Evolutionary conservation across 2,329 filamentous ascomycete genomes (phyloP).

Genomic region (Aquanectria penicillioides): DNA sequence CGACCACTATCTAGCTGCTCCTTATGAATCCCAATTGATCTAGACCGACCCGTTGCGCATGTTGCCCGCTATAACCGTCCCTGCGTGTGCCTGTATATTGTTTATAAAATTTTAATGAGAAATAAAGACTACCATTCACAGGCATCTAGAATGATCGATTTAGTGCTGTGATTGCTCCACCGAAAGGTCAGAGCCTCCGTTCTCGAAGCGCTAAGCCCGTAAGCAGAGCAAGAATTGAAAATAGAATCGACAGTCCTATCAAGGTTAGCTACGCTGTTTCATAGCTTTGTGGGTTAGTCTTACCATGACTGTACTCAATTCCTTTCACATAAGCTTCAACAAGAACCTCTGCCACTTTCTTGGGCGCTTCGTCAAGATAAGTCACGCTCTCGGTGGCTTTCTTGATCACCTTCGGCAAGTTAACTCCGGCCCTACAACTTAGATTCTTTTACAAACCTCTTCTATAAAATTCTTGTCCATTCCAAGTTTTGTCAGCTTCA

Average conservation of each 20-base stretch:
- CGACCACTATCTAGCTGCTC: no score
- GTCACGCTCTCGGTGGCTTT: constrained; percentile 33
- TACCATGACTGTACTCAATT: constrained; percentile 33
- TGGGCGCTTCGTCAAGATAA: constrained; percentile 30
- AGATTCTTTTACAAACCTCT: constrained; percentile 17
- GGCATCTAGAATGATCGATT: no score
- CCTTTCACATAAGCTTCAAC: constrained; percentile 29
- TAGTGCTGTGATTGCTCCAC: no score
- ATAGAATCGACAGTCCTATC: constrained; percentile 15
- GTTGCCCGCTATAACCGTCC: no score
- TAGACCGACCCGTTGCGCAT: no score
- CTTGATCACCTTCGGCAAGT: constrained; percentile 21
- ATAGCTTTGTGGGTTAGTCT: background rate
- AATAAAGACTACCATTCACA: no score
- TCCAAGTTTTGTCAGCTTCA: constrained; percentile 20
- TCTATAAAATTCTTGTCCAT: constrained; percentile 15
- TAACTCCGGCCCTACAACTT: background rate
- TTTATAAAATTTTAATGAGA: no score
- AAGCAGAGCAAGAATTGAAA: constrained; percentile 1
- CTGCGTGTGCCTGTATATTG: no score
- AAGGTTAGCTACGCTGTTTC: background rate
- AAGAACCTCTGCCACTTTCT: constrained; percentile 12
- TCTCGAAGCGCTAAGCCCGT: constrained; percentile 2
- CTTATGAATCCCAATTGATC: no score
- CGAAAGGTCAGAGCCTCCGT: background rate